Percentiles rank a stretch among this genome's conserved stretches.
Evolutionary conservation across 345 rosid genomes (phyloP).

Genomic region (Sonneratia alba): DNA sequence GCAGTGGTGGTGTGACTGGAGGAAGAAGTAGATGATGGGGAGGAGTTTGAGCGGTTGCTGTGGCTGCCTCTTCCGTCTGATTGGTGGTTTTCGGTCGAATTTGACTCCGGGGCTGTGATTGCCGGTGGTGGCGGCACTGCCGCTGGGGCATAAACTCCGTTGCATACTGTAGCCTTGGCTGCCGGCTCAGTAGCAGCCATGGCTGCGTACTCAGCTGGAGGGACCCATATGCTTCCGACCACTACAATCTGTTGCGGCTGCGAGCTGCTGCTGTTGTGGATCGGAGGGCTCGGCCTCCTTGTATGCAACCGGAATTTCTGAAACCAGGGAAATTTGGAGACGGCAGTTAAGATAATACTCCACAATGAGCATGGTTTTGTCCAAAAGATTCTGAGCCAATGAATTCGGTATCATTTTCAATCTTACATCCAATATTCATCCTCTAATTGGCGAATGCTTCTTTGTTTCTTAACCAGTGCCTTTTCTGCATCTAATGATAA

Average conservation of each 20-base stretch:
- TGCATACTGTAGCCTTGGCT: constrained; percentile 10
- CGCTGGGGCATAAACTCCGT: constrained; percentile 39
- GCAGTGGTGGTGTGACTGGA: constrained; percentile 56
- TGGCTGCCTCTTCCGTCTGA: constrained; percentile 43
- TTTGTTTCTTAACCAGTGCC: too few species aligned
- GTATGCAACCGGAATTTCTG: constrained; percentile 95
- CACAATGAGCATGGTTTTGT: background rate
- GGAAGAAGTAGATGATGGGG: constrained; percentile 59
- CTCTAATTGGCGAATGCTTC: too few species aligned
- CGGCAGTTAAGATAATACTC: background rate
- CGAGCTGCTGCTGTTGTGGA: constrained; percentile 30
- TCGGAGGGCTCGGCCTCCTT: constrained; percentile 52
- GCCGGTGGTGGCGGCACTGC: constrained; percentile 11
- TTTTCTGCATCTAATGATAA: too few species aligned
- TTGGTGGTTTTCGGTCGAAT: constrained; percentile 11
- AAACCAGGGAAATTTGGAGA: background rate
- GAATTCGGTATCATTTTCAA: too few species aligned
- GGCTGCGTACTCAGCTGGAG: constrained; percentile 47
- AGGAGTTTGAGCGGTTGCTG: constrained; percentile 29
- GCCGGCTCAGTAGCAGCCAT: constrained; percentile 22
- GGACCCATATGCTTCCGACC: constrained; percentile 89
- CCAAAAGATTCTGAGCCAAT: too few species aligned
- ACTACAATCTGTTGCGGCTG: constrained; percentile 78
- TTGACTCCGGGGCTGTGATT: background rate
- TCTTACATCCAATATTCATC: background rate